phyloP scores from a whole-genome alignment of 2,329 filamentous ascomycete species.

The Neurospora sp. region DNA sequence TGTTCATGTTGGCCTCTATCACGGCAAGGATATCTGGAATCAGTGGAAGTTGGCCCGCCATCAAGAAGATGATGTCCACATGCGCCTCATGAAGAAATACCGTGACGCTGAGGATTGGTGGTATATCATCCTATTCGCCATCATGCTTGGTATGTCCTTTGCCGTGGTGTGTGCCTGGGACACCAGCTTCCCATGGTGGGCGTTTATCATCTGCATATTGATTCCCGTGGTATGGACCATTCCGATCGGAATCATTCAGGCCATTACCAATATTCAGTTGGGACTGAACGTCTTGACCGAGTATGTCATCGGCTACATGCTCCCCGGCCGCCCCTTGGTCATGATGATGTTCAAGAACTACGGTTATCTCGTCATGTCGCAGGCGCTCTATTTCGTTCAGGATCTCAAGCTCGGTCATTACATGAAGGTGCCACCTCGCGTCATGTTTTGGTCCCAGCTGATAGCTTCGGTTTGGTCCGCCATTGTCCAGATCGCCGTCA shows the following conservation, averaged over 20 bases:
- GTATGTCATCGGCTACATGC: conserved; percentile 63
- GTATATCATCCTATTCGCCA: conserved; percentile 40
- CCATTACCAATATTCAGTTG: conserved; percentile 51
- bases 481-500: conserved; percentile 51
- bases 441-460: conserved; percentile 51
- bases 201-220: conserved; percentile 44
- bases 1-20: conserved; percentile 45
- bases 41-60: conserved; percentile 45
- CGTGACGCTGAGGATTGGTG: conserved; percentile 50
- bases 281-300: conserved; percentile 65
- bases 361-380: conserved; percentile 57
- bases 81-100: conserved; percentile 53
- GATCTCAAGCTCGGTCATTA: conserved; percentile 61
- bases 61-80: conserved; percentile 49
- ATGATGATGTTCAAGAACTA: conserved; percentile 76
- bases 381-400: conserved; percentile 54
- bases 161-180: conserved; percentile 44
- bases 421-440: conserved; percentile 54
- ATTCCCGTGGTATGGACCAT: conserved; percentile 50
- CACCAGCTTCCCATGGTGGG: conserved; percentile 49
- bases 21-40: conserved; percentile 43
- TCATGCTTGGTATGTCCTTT: conserved; percentile 46
- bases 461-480: conserved; percentile 51
- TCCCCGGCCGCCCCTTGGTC: conserved; percentile 58
- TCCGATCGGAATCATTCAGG: conserved; percentile 51